Evolutionary conservation across 768 basidiomycete species (phyloP).

Genomic region (Dacryopinax primogenitus): DNA sequence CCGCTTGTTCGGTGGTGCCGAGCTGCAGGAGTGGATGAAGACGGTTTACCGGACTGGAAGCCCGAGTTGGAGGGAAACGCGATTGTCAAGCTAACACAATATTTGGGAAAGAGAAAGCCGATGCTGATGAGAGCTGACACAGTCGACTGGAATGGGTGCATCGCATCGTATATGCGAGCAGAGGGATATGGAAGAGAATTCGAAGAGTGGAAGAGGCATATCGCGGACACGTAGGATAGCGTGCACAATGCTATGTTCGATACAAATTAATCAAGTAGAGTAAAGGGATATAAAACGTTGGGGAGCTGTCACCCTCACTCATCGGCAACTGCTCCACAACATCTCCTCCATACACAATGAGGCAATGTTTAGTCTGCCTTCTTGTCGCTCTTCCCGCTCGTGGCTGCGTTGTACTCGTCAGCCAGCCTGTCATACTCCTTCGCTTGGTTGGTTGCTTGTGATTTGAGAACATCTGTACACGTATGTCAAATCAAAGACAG

Average conservation of each 20-base stretch:
- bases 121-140: neutral
- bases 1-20: neutral
- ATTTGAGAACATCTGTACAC: constrained; percentile 57
- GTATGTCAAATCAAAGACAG: constrained; percentile 9
- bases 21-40: neutral
- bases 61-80: neutral
- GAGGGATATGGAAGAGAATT: neutral
- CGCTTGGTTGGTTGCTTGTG: constrained; percentile 66
- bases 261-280: neutral
- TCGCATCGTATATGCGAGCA: neutral
- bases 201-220: neutral
- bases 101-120: constrained; percentile 4
- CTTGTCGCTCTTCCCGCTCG: constrained; percentile 49
- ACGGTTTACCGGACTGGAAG: constrained; percentile 1
- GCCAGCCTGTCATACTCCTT: constrained; percentile 73
- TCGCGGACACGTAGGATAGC: neutral
- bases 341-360: neutral
- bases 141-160: neutral
- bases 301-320: neutral
- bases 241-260: neutral
- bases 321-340: neutral
- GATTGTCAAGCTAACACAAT: constrained; percentile 1
- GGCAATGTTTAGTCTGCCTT: constrained; percentile 40
- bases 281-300: neutral
- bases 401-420: constrained; percentile 58